phyloP scores from a whole-genome alignment of 2,329 filamentous ascomycete species.

The Penicillium frequentans region DNA sequence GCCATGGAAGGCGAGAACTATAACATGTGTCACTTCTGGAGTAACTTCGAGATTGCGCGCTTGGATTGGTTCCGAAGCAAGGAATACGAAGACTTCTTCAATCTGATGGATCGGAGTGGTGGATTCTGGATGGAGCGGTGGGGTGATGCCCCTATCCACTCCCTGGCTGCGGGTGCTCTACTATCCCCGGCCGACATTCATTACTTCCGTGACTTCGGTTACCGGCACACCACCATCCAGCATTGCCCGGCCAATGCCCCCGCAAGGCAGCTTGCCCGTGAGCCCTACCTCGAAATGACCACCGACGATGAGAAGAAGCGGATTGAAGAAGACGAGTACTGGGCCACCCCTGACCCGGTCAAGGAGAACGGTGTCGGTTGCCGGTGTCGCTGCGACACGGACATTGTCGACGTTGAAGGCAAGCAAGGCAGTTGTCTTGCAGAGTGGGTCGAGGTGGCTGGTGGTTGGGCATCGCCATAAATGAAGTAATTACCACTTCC shows the following conservation, averaged over 20 bases:
- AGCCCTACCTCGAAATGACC: conserved; percentile 78
- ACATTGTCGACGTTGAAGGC: conserved; percentile 95
- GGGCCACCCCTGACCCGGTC: conserved; percentile 80
- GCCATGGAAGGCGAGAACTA: conserved; percentile 97
- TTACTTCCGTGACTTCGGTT: conserved; percentile 98
- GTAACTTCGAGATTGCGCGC: conserved; percentile 96
- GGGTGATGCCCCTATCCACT: conserved; percentile 98
- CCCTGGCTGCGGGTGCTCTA: conserved; percentile 86
- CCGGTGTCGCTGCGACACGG: conserved; percentile 93
- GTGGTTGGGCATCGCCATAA: conserved; percentile 76
- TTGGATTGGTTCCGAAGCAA: conserved; percentile 97
- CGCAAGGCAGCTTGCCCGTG: conserved; percentile 75
- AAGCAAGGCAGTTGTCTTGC: conserved; percentile 93
- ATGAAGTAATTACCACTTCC: conserved; percentile 8
- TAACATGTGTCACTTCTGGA: conserved; percentile 99
- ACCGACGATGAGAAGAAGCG: conserved; percentile 80
- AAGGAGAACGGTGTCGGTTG: conserved; percentile 97
- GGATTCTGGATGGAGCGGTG: conserved; percentile 99
- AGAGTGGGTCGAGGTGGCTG: conserved; percentile 96
- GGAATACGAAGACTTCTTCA: conserved; percentile 95
- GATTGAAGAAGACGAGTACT: conserved; percentile 92
- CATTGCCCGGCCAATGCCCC: conserved; percentile 97
- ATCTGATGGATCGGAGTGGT: conserved; percentile 97
- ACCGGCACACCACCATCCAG: conserved; percentile 97
- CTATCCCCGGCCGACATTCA: conserved; percentile 82